Base-by-base conservation (phyloP, 345 rosid species). In the Lepidium africanum region DNA sequence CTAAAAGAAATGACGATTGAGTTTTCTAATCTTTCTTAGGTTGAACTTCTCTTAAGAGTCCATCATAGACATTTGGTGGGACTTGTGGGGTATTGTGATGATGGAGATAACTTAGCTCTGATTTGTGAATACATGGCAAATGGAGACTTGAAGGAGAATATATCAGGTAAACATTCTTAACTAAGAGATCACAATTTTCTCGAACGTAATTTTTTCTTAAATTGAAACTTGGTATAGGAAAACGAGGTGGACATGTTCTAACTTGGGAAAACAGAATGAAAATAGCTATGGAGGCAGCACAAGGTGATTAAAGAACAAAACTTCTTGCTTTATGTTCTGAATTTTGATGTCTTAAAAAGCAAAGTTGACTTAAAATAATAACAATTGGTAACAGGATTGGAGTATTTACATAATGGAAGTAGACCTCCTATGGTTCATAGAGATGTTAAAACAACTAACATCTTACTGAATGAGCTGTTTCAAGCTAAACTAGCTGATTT, bases 401-500 rank as follows among this genome's bases (percentile, higher is more conserved):
- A 84, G 25, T 86, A 86, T 55, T 72, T 88, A 14, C 95, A 88
- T 55, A 65, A 74, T 66, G 87, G 88, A 30, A 64, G 84, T 73
- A 82, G 46, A 55, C 95, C 95, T 13, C 74, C 85, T 0, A 72
- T 85, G 51, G 70, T 87, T 12, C 90, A 83, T 39, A 82, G 86
- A 72, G 85, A 84, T 60, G 75, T 86, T 50, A 83, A 82, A 56
- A 23, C 81, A 10, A 54, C 79, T 6, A 86, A 88, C 76, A 88
- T 88, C n/a, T 51, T 86, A 13, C 40, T 88, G 37, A 53, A 80
- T 48, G 86, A 84, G 14, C 59, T 16, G n/a, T 54, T 76, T 51
- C 80, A 78, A 45, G 95, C 86, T 2, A 88, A 84, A n/a, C 53
- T 86, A 49, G 82, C 87, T 0, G 91, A 86, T 67, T 84, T 86